Evolutionary conservation across 306 rosid genomes (phyloP).

Genomic region (Prunus padus): DNA sequence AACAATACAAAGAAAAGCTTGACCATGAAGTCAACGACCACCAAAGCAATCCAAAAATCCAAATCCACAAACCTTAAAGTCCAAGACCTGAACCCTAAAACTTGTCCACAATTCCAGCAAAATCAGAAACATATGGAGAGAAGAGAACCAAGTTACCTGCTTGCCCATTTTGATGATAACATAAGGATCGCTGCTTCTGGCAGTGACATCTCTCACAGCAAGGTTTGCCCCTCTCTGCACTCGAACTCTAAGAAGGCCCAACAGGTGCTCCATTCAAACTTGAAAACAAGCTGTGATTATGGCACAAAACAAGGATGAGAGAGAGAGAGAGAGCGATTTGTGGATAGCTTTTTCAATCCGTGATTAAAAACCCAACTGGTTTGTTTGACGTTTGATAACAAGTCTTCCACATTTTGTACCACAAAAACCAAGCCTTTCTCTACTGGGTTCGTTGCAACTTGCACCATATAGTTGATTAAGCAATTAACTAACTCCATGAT

Average conservation of each 20-base stretch:
- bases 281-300: neutral
- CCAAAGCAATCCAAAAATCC: neutral
- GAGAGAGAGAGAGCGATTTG: neutral
- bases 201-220: conserved; percentile 59
- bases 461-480: neutral
- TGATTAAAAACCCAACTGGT: neutral
- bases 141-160: conserved; percentile 42
- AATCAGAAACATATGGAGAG: neutral
- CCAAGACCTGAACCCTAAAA: neutral
- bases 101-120: neutral
- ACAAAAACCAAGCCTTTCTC: neutral
- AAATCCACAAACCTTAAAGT: neutral
- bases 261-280: conserved; percentile 24
- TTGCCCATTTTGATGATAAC: conserved; percentile 64
- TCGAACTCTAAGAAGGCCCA: conserved; percentile 70
- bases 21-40: conserved; percentile 3
- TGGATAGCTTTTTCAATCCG: neutral
- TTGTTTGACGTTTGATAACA: neutral
- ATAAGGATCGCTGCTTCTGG: conserved; percentile 68
- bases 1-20: neutral
- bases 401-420: neutral
- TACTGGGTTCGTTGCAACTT: neutral
- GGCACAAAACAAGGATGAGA: neutral
- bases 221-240: conserved; percentile 60
- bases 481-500: neutral